A percentile compares a stretch with the other conserved stretches of the same genome.
Conservation (phyloP, 352 stramenopile genomes). For the Phytophthora pistaciae region DNA sequence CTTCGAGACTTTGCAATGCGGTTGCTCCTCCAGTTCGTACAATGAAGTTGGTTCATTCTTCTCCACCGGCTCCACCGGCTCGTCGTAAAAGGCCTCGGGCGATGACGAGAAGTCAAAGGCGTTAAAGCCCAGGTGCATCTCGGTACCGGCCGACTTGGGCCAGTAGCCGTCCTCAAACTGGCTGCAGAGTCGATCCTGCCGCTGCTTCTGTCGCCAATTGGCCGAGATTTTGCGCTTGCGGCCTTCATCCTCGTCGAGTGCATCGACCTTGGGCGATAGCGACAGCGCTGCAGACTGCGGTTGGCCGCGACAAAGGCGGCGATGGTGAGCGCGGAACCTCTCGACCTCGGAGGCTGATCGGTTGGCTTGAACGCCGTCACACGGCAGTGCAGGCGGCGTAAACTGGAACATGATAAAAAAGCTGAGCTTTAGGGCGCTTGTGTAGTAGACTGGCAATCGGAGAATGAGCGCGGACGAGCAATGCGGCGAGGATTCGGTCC, state of each 20-base stretch:
- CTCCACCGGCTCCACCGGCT: conserved; percentile 1
- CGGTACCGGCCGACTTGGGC: conserved; percentile 27
- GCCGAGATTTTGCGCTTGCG: conserved; percentile 47
- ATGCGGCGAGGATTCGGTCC: conserved; percentile 4
- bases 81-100: conserved; percentile 49
- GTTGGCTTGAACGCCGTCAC: background rate
- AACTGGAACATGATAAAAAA: conserved; percentile 38
- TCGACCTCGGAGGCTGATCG: conserved; percentile 42
- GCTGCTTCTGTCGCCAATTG: conserved; percentile 32
- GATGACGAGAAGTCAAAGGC: conserved; percentile 56
- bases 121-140: conserved; percentile 51
- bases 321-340: conserved; percentile 46
- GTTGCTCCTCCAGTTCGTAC: background rate
- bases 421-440: background rate
- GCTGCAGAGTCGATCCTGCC: conserved; percentile 14
- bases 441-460: conserved; percentile 5
- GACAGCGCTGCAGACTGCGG: background rate
- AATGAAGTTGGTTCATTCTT: background rate
- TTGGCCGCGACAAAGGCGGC: conserved; percentile 40
- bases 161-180: conserved; percentile 33
- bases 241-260: conserved; percentile 28
- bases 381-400: background rate
- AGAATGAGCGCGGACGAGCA: conserved; percentile 19
- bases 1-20: background rate
- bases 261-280: conserved; percentile 6